Percentiles rank a stretch among this genome's conserved stretches.
phyloP scores from a whole-genome alignment of 768 basidiomycete species.

The Russula emetica region DNA sequence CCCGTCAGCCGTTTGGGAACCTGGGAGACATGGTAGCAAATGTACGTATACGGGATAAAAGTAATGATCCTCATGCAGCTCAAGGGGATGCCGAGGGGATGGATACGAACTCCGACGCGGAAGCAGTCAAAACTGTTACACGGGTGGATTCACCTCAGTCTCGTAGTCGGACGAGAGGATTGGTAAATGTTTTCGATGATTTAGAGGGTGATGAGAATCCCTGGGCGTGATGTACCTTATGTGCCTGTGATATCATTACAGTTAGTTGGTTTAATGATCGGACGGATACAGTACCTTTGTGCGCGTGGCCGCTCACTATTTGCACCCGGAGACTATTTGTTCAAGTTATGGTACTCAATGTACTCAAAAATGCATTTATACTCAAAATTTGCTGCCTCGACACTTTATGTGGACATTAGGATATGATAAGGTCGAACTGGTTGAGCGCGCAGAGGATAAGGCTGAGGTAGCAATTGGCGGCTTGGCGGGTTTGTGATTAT shows the following conservation, averaged over 20 bases:
- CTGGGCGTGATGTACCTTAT: conserved; percentile 43
- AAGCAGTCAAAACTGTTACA: conserved; percentile 28
- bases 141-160: conserved; percentile 39
- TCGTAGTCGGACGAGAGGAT: conserved; percentile 37
- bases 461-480: no score
- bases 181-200: conserved; percentile 36
- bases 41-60: conserved; percentile 29
- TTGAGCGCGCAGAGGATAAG: no score
- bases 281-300: neutral
- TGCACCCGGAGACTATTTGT: neutral
- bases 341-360: no score
- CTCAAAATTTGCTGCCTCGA: no score
- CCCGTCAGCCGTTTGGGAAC: conserved; percentile 46
- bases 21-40: conserved; percentile 40
- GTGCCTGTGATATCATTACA: neutral
- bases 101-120: neutral
- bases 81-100: conserved; percentile 6
- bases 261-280: neutral
- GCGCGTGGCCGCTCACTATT: neutral
- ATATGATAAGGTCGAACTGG: no score
- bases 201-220: conserved; percentile 48
- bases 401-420: no score
- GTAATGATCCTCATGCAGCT: conserved; percentile 7
- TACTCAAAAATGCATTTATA: no score
- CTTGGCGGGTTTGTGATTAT: neutral